Evolutionary conservation across 2,329 filamentous ascomycete species (phyloP), one percentile per base, ranked within the genome.

Genomic region (Ophiostoma ulmi): DNA sequence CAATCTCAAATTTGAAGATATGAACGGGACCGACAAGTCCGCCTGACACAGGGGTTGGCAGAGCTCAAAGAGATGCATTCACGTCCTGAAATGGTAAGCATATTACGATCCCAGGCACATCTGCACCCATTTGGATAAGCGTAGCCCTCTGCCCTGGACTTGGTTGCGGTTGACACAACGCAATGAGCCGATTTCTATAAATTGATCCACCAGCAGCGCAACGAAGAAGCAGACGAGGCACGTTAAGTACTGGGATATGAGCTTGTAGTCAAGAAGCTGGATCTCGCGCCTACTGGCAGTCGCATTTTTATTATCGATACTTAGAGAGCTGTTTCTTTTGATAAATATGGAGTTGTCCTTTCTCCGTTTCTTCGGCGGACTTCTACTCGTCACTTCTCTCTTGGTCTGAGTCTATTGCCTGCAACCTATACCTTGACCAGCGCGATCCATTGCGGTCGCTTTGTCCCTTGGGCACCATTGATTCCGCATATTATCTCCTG

Each of bases 351-450:
- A 17, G 26, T 5, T 1, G 38, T 64, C 36, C 1, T 26, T n/a
- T 38, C 5, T 10, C 35, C 14, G 61, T 38, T 38, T 63, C 61
- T 20, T 35, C 31, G 13, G 17, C 36, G 10, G 61, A 20, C 26
- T 65, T 2, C 63, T 65, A 65, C 63, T 65, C 36, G 63, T 65
- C 63, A 39, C 8, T 65, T 65, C 14, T 65, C 20, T 22, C 58
- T 35, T 35, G 58, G 7, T 17, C 13, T 14, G 58, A 17, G 26
- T 61, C 20, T 11, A 26, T 58, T 58, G 52, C 4, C 22, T 58
- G 44, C 17, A 17, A 31, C 26, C 22, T 31, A 26, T 31, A 26
- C 10, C 58, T 63, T n/a, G 26, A 36, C 31, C 10, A 14, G 20
- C 48, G 6, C 3, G 22, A 4, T 26, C 52, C 10, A 10, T 26